Conservation (phyloP, 139 green algal species). For the Auxenochlorella pyrenoidosa region DNA sequence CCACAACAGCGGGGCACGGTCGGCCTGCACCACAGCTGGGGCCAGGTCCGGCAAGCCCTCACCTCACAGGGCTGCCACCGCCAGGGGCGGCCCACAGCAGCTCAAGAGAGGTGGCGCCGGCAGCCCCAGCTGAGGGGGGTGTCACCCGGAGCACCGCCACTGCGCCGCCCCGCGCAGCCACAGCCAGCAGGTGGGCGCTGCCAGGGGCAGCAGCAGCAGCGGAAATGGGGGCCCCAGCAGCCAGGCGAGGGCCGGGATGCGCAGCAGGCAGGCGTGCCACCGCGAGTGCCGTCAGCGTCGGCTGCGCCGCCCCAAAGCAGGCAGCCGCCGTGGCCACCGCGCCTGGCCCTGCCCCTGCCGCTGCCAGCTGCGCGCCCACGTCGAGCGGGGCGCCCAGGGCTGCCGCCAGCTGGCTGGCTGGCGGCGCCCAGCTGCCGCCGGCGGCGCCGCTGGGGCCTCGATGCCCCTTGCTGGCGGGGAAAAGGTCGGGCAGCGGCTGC, state of each 20-base stretch:
- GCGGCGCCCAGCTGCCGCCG: neutral
- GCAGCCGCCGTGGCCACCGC: neutral
- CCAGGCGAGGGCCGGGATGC: neutral
- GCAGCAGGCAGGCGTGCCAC: neutral
- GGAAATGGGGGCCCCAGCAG: no score
- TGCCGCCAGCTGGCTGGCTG: neutral
- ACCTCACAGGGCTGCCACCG: neutral
- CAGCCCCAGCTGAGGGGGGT: neutral
- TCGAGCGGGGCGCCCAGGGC: neutral
- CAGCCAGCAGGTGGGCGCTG: constrained; percentile 17
- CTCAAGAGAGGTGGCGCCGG: neutral
- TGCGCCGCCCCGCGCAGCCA: neutral
- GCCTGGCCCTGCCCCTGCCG: neutral
- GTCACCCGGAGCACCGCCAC: neutral
- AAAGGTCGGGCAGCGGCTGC: constrained; percentile 13
- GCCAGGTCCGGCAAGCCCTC: neutral
- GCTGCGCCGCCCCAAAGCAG: neutral
- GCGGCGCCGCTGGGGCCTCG: neutral
- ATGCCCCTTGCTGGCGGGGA: neutral
- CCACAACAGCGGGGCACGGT: no score
- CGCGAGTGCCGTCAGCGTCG: neutral
- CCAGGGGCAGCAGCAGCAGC: neutral
- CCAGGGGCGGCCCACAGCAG: neutral
- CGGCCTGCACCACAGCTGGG: no score
- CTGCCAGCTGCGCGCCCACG: neutral